Base-by-base conservation (phyloP, 129 eudicot species). In the Arctium lappa region DNA sequence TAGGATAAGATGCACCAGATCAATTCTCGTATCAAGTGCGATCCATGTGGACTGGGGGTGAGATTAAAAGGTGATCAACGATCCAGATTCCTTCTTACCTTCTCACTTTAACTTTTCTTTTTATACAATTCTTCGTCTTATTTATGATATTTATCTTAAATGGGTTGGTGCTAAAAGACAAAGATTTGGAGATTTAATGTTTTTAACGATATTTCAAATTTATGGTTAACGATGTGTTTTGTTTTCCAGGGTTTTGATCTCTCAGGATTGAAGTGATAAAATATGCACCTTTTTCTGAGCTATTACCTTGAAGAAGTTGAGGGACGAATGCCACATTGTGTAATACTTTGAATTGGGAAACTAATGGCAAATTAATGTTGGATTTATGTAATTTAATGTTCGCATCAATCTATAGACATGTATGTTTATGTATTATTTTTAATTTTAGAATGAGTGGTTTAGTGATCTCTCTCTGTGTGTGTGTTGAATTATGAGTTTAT, bases 181-280 rank as follows among this genome's bases (percentile, higher is more conserved):
- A 7, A 1, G 44, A 6, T 39, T 48, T 50, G 16, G 69, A 10
- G 50, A 42, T 42, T 42, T 42, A 9, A 42, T 30, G 1, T 1
- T 34, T 71, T 71, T 18, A 73, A 1, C 27, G 8, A 73, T 6
- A n/a, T 74, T 34, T 73, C 22, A 18, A 31, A 39, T 29, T 37
- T 12, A 1, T 73, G 12, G 27, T 4, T 62, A 22, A 27, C 5
- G 33, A 33, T 34, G 12, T 72, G 32, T 50, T 40, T 76, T 50
- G 60, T 38, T 27, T 82, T 74, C 9, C 12, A 84, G 83, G 86
- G 80, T 76, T 75, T 79, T 22, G 87, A 86, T 80, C 83, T 88
- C 83, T 72, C 89, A 75, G 85, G 87, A 84, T 70, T 85, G 87
- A 82, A 85, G 80, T 76, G 40, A 77, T 39, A 6, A 39, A 75